Evolutionary conservation across 176 grass and related monocot species (phyloP).

Genomic region (Leersia perrieri): DNA sequence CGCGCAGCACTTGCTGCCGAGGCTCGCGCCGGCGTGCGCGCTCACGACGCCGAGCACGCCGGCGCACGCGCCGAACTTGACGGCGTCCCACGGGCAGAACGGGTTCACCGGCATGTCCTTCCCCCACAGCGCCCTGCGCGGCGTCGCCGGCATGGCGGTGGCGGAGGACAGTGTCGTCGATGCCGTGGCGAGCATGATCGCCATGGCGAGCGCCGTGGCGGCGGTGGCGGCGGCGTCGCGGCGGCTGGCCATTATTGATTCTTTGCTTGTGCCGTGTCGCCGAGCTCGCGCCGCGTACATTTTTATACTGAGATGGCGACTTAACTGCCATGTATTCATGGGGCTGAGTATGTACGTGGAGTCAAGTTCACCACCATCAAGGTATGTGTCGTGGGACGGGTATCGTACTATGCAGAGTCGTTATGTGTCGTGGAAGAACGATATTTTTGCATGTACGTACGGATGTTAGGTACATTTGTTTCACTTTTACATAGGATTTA

Average conservation of each 20-base stretch:
- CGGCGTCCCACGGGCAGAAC: slow-evolving; percentile 70
- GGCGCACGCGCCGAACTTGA: slow-evolving; percentile 63
- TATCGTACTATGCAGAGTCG: too few species aligned
- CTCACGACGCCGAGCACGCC: slow-evolving; percentile 45
- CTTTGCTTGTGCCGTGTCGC: neutral
- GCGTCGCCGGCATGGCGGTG: neutral
- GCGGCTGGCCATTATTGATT: neutral
- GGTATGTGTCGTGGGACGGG: too few species aligned
- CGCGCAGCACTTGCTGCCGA: slow-evolving; percentile 57
- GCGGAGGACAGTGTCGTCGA: neutral
- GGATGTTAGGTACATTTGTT: neutral
- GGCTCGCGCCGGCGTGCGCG: slow-evolving; percentile 19
- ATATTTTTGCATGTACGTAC: neutral
- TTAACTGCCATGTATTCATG: neutral
- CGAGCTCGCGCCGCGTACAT: neutral
- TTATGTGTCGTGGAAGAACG: too few species aligned
- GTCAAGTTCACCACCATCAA: too few species aligned
- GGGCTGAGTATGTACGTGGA: too few species aligned
- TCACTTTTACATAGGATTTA: neutral
- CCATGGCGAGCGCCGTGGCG: neutral
- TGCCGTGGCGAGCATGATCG: slow-evolving; percentile 16
- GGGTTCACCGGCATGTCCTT: slow-evolving; percentile 32
- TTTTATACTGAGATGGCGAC: slow-evolving; percentile 21
- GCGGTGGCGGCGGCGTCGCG: neutral
- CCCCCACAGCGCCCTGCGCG: slow-evolving; percentile 36